These are phyloP conservation scores for Funneliformis mosseae DNA, from an alignment of 192 early-diverging fungal species.

Conservation along the genomic window DNA sequence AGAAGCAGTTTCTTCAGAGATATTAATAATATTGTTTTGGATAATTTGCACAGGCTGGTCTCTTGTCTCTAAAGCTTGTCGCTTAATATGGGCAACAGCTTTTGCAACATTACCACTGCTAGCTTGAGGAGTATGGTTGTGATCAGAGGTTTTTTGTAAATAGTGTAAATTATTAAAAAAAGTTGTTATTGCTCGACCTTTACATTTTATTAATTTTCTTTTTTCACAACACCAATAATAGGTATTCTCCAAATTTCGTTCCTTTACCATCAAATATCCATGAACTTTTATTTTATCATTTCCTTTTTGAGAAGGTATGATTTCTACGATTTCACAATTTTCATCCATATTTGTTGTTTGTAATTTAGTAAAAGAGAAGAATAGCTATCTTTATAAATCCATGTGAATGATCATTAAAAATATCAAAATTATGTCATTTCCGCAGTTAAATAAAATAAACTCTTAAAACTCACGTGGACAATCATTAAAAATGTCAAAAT, in stretches of 20 bases:
- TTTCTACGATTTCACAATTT: no score
- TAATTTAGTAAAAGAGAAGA: no score
- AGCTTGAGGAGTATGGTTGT: neutral
- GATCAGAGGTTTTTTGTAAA: neutral
- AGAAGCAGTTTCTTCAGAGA: neutral
- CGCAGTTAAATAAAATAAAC: no score
- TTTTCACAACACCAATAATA: constrained; percentile 1
- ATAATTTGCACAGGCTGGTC: neutral
- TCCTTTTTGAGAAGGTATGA: no score
- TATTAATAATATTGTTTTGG: neutral
- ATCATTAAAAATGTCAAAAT: no score
- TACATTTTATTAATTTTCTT: neutral
- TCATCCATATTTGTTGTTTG: no score
- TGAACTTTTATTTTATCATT: no score
- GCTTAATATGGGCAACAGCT: neutral
- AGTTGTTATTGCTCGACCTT: neutral
- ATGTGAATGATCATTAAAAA: no score
- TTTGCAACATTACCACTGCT: neutral
- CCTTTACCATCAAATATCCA: no score
- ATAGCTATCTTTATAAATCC: no score
- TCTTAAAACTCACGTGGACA: no score
- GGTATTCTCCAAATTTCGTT: neutral
- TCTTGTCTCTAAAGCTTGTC: neutral
- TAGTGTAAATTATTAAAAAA: neutral
- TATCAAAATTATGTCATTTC: no score